phyloP scores from a whole-genome alignment of 768 basidiomycete species.

The Leccinum boreale region DNA sequence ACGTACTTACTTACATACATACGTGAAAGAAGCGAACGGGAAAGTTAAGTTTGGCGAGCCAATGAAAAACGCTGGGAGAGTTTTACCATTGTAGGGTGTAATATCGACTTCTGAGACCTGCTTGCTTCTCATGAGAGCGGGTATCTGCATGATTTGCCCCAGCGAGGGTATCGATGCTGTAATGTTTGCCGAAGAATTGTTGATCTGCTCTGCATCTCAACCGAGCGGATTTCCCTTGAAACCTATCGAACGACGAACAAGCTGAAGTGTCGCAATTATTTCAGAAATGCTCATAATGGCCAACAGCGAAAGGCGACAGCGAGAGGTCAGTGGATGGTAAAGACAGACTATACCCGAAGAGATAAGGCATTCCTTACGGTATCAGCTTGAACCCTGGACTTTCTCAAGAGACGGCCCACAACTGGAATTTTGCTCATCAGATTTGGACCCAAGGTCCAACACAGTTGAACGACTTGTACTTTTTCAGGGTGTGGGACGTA shows the following conservation, averaged over 20 bases:
- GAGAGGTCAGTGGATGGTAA: neutral
- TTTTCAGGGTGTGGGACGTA: neutral
- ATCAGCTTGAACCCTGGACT: neutral
- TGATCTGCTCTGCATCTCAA: neutral
- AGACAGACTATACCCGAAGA: neutral
- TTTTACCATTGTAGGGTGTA: neutral
- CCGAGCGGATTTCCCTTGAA: neutral
- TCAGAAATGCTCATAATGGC: neutral
- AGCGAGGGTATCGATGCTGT: neutral
- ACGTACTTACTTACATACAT: neutral
- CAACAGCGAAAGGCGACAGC: neutral
- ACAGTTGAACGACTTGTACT: neutral
- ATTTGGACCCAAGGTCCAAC: neutral
- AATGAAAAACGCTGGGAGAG: neutral
- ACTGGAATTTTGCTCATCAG: neutral
- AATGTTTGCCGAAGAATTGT: neutral
- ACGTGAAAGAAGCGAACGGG: slow-evolving; percentile 3
- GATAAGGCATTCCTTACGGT: neutral
- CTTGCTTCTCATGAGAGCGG: neutral
- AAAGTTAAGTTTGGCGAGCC: neutral
- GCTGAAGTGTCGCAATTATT: neutral
- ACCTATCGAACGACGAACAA: neutral
- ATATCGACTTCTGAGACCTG: slow-evolving; percentile 1
- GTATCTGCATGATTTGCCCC: neutral
- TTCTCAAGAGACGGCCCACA: neutral